Evolutionary conservation across 495 filamentous ascomycete genomes (phyloP), one percentile per base, ranked within the genome.

Genomic region (Parathielavia hyrcaniae): DNA sequence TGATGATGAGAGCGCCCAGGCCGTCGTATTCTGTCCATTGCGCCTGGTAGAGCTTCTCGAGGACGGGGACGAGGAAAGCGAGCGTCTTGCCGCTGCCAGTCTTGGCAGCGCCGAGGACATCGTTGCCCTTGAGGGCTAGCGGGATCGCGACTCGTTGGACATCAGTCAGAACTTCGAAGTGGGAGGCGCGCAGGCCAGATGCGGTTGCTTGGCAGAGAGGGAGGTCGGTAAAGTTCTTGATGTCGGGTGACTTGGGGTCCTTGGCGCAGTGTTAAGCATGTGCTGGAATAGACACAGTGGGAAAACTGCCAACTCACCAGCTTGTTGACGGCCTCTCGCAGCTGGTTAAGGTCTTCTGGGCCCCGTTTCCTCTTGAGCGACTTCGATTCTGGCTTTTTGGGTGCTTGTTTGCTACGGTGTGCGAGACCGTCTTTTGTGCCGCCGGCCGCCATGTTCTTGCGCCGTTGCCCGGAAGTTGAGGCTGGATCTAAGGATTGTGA

Each of bases 51-150:
- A 99, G 83, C 63, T 91, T 93, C 68, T 99, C 93, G 52, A 99
- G 81, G 7, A 96, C 86, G 2, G 93, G 93, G 7, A 97, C 72
- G 12, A 99, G 71, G 69, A 99, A 99, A 5, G 95, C 88, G 40
- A 99, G 76, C 0, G 93, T 99, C 75, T 99, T 99, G 58, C 93
- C 93, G 71, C 88, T 92, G 46, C 93, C 93, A 1, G 93, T 99
- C 71, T 96, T 97, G 41, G 93, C 93, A 22, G 95, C 93, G 43
- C 93, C 93, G 50, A 99, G 86, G 36, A 97, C 86, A 67, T 99
- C 95, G 22, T 77, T 75, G 50, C 90, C 91, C 73, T 95, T 90
- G 56, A 99, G 78, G 5, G 88, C 91, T 50, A 87, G 78, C 8
- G 86, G 88, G 63, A 99, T 86, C 19, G 90, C 89, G 70, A 85